These are phyloP conservation scores for Acorus gramineus DNA, from an alignment of 106 monocot genomes.

Conservation along the genomic window DNA sequence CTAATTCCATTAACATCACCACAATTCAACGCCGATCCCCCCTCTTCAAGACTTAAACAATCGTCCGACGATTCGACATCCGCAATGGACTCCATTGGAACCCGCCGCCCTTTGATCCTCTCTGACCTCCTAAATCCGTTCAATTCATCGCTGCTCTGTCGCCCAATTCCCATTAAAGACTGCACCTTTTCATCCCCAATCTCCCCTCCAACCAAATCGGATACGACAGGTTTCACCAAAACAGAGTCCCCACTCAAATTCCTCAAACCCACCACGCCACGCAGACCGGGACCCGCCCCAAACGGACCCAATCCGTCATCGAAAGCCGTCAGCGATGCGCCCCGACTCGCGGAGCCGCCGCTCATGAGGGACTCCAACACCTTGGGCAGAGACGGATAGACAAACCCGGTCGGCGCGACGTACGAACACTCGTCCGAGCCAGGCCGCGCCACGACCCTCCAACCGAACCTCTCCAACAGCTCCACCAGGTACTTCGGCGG, in stretches of 20 bases:
- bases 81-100: too few species aligned
- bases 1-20: not conserved
- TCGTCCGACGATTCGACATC: too few species aligned
- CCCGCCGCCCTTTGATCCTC: too few species aligned
- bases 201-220: too few species aligned
- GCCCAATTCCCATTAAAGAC: too few species aligned
- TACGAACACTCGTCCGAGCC: constrained; percentile 20
- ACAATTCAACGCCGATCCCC: not conserved
- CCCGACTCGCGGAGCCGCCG: constrained; percentile 15
- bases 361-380: constrained; percentile 51
- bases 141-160: too few species aligned
- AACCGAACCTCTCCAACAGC: constrained; percentile 40
- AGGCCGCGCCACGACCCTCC: constrained; percentile 28
- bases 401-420: constrained; percentile 31
- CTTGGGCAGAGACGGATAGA: constrained; percentile 29
- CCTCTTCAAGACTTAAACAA: too few species aligned
- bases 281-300: not conserved
- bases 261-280: too few species aligned
- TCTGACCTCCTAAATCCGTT: too few species aligned
- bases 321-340: not conserved
- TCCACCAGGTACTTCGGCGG: constrained; percentile 33
- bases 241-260: too few species aligned
- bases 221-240: too few species aligned
- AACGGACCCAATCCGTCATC: not conserved
- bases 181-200: too few species aligned